A percentile compares a stretch with the other conserved stretches of the same genome.
These are phyloP conservation scores for Cyclostephanos invisitatus DNA, from an alignment of 108 stramenopile species.

Conservation along the genomic window DNA sequence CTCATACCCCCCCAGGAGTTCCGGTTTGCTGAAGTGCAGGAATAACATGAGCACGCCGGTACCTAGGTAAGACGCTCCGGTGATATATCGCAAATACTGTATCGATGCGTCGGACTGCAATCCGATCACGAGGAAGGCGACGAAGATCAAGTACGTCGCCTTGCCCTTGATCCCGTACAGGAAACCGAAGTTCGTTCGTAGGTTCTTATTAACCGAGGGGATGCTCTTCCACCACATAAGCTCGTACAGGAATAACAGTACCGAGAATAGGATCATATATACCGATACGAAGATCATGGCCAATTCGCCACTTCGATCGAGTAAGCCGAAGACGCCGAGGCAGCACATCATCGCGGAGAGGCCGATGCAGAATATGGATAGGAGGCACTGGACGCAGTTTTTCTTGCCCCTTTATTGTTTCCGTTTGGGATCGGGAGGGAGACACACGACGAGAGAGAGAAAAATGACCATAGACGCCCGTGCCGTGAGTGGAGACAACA, in stretches of 20 bases:
- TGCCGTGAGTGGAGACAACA: background rate
- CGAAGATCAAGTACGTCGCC: slow-evolving; percentile 81
- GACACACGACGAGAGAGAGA: background rate
- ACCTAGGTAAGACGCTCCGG: slow-evolving; percentile 63
- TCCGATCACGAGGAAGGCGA: slow-evolving; percentile 85
- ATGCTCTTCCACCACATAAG: slow-evolving; percentile 83
- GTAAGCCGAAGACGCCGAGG: slow-evolving; percentile 74
- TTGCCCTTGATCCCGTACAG: slow-evolving; percentile 84
- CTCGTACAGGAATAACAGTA: slow-evolving; percentile 80
- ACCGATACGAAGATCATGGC: slow-evolving; percentile 73
- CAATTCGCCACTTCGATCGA: slow-evolving; percentile 52
- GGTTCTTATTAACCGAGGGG: slow-evolving; percentile 59
- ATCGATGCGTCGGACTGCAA: slow-evolving; percentile 55
- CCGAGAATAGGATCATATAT: slow-evolving; percentile 86
- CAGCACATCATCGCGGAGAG: slow-evolving; percentile 78
- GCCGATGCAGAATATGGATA: slow-evolving; percentile 69
- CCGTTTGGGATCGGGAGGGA: background rate
- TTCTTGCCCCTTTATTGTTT: slow-evolving; percentile 44
- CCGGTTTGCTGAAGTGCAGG: slow-evolving; percentile 58
- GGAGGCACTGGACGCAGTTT: slow-evolving; percentile 45
- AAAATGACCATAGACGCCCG: no score
- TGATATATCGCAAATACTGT: slow-evolving; percentile 53
- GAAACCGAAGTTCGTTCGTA: slow-evolving; percentile 90
- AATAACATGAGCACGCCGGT: slow-evolving; percentile 65
- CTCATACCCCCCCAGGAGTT: slow-evolving; percentile 54